Conservation (phyloP, 768 basidiomycete species). For the Crepidotus variabilis region DNA sequence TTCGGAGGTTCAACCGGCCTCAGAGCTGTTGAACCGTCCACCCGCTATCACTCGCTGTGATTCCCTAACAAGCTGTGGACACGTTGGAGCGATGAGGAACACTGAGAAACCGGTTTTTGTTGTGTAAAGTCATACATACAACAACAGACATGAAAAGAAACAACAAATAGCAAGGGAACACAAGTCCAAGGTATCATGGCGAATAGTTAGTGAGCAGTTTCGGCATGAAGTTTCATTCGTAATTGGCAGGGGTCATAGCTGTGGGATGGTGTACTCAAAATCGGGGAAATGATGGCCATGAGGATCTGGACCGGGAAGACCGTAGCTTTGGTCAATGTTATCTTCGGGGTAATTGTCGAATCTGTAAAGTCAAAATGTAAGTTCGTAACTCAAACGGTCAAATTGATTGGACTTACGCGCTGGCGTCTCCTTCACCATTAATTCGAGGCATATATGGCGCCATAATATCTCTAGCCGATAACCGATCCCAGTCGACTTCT, state of each 20-base stretch:
- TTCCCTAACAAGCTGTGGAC: no score
- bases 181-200: not conserved
- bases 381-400: conserved; percentile 9
- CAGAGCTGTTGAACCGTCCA: no score
- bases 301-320: conserved; percentile 50
- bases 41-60: no score
- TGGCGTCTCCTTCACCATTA: conserved; percentile 89
- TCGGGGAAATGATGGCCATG: conserved; percentile 72
- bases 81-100: no score
- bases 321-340: conserved; percentile 58
- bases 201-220: not conserved
- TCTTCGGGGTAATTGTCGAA: conserved; percentile 82
- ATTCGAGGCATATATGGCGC: conserved; percentile 95
- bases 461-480: conserved; percentile 81
- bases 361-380: conserved; percentile 28
- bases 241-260: not conserved
- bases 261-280: conserved; percentile 61
- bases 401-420: conserved; percentile 58
- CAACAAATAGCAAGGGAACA: no score
- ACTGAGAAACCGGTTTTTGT: no score
- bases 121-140: no score
- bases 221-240: not conserved
- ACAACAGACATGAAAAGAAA: no score
- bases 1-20: no score
- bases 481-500: conserved; percentile 88